Evolutionary conservation across 177 flowering plant species (phyloP), one percentile per base, ranked within the genome.

Genomic region (Telopea speciosissima): DNA sequence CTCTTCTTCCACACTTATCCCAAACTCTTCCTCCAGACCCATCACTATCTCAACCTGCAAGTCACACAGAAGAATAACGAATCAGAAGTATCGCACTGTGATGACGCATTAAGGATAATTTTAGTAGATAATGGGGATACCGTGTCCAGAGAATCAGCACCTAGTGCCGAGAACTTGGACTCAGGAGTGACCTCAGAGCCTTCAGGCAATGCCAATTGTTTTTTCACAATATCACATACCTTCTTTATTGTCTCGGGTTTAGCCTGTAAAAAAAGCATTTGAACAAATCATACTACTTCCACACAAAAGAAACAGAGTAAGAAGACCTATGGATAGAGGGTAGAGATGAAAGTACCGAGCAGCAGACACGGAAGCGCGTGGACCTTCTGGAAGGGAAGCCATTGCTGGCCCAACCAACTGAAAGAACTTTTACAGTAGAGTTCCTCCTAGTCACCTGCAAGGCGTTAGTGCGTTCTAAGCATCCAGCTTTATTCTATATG

Each of bases 1-100:
- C 22, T 86, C 89, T 68, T 86, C 89, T 72, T 86, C 89, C 61
- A 86, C 86, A 16, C 60, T 81, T 65, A 86, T 86, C 23, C 72
- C 81, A 33, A 86, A 86, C 66, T 74, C 87, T 61, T 85, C 87
- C 72, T 85, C 89, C 1, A 85, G 76, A 56, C 77, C 83, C 89
- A 85, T 85, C 21, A 86, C 89, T 26, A 86, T 86, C 73, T 86
- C 89, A 62, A 86, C 89, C 87, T 84, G 82, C 66, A 58, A 62
- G 40, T 56, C 36, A 36, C 21, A 69, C 14, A n/a, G 13, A 26
- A 26, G 2, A 63, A 14, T 21, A 63, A 56, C 25, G 59, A 19
- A n/a, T 10, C 24, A 23, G 21, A 61, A 36, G 5, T 45, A 42
- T 19, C 56, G 21, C 4, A 28, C 4, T 28, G 31, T 28, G 31